Percentiles rank a stretch among this genome's conserved stretches.
phyloP scores from a whole-genome alignment of 1,284 basidiomycete species.

The Entoloma clypeatum region DNA sequence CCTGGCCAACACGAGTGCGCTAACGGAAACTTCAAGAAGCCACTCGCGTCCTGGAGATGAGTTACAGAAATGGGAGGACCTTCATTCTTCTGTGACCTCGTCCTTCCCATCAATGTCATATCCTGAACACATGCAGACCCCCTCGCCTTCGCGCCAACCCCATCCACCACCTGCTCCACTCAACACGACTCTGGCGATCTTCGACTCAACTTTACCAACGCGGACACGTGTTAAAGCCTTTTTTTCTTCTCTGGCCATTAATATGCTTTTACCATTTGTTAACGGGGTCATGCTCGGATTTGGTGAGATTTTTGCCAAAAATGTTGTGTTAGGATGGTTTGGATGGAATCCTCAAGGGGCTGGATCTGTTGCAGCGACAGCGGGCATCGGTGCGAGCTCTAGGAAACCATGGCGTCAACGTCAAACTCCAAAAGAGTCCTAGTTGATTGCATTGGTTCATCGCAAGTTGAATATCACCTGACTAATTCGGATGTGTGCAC shows the following conservation, averaged over 20 bases:
- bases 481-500: not conserved
- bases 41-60: slow-evolving; percentile 37
- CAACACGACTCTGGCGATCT: slow-evolving; percentile 76
- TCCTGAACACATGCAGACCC: slow-evolving; percentile 50
- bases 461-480: not conserved
- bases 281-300: slow-evolving; percentile 99
- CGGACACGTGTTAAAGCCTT: slow-evolving; percentile 70
- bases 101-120: slow-evolving; percentile 76
- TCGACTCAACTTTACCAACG: slow-evolving; percentile 63
- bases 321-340: slow-evolving; percentile 70
- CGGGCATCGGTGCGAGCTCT: slow-evolving; percentile 25
- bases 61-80: slow-evolving; percentile 68
- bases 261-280: slow-evolving; percentile 89
- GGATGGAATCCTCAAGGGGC: slow-evolving; percentile 38
- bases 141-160: slow-evolving; percentile 37
- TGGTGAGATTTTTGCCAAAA: slow-evolving; percentile 95
- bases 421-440: slow-evolving; percentile 17
- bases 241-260: slow-evolving; percentile 84
- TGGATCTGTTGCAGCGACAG: slow-evolving; percentile 32
- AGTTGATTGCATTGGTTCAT: slow-evolving; percentile 4
- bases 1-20: slow-evolving; percentile 6
- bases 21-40: slow-evolving; percentile 18
- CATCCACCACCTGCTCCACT: slow-evolving; percentile 21
- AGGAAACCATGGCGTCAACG: slow-evolving; percentile 18
- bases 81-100: slow-evolving; percentile 59